Evolutionary conservation across 2,329 filamentous ascomycete species (phyloP).

Genomic region (Geosmithia putterillii): DNA sequence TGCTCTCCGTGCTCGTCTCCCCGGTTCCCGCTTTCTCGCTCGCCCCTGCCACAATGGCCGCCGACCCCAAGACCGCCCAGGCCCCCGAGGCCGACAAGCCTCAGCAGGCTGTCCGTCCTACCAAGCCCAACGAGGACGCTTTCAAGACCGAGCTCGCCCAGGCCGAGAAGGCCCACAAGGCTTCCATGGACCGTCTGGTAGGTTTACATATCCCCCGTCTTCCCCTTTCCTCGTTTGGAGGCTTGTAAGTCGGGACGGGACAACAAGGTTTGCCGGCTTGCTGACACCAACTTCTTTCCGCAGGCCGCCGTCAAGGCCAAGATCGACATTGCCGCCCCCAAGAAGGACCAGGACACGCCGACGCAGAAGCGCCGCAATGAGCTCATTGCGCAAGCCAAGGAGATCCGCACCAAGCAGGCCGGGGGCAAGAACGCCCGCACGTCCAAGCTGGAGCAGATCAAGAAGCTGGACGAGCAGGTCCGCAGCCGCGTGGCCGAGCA

Average conservation of each 20-base stretch:
- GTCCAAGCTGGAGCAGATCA: conserved; percentile 78
- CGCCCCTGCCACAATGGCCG: conserved; percentile 22
- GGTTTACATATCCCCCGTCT: conserved; percentile 11
- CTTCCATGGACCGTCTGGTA: conserved; percentile 51
- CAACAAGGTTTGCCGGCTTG: too few relatives aligned
- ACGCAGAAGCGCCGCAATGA: conserved; percentile 74
- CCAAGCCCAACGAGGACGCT: conserved; percentile 75
- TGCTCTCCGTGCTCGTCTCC: conserved; percentile 1
- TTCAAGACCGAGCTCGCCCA: conserved; percentile 71
- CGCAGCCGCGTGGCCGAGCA: conserved; percentile 77
- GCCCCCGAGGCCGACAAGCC: conserved; percentile 26
- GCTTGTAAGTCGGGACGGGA: conserved; percentile 6
- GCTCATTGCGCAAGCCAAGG: conserved; percentile 67
- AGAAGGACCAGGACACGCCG: conserved; percentile 68
- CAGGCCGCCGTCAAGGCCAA: conserved; percentile 83
- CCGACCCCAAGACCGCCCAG: conserved; percentile 29
- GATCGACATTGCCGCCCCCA: conserved; percentile 70
- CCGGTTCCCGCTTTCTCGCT: conserved; percentile 2
- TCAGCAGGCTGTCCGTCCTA: conserved; percentile 46
- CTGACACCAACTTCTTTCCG: not conserved
- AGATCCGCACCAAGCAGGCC: conserved; percentile 79
- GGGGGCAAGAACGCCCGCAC: conserved; percentile 73
- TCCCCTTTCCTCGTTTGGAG: conserved; percentile 1
- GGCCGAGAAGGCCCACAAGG: conserved; percentile 78
- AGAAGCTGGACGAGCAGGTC: conserved; percentile 79